Evolutionary conservation across 2,329 filamentous ascomycete species (phyloP).

Genomic region (Fulvia fulva): DNA sequence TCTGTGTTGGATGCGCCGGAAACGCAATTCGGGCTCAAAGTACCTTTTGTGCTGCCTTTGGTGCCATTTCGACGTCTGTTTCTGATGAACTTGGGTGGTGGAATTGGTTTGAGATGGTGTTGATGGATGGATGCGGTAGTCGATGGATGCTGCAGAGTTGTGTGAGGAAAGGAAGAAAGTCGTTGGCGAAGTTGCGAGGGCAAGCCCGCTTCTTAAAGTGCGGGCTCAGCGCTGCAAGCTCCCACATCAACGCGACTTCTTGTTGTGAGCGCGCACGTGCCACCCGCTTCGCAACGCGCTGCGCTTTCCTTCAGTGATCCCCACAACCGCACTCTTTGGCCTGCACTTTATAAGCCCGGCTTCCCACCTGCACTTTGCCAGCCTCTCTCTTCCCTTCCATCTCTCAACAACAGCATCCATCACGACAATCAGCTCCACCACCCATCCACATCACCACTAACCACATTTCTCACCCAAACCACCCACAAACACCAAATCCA

Average conservation of each 20-base stretch:
- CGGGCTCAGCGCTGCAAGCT: conserved; percentile 9
- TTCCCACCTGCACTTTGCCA: conserved; percentile 4
- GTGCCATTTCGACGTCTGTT: conserved; percentile 71
- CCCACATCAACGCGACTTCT: conserved; percentile 9
- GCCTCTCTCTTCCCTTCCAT: conserved; percentile 32
- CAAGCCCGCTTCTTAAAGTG: conserved; percentile 17
- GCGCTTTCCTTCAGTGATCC: conserved; percentile 10
- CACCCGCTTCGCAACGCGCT: not conserved
- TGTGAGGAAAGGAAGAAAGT: conserved; percentile 36
- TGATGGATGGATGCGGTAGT: conserved; percentile 30
- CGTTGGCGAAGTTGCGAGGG: conserved; percentile 18
- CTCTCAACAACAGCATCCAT: conserved; percentile 39
- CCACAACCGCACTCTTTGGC: conserved; percentile 11
- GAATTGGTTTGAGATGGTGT: conserved; percentile 30
- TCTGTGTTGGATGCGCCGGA: conserved; percentile 10
- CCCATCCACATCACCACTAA: conserved; percentile 17
- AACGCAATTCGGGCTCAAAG: conserved; percentile 5
- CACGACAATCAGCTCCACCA: conserved; percentile 24
- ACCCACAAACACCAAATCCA: conserved; percentile 39
- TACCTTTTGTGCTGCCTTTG: conserved; percentile 87
- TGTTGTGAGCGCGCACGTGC: conserved; percentile 9
- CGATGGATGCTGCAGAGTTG: conserved; percentile 32
- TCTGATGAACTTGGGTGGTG: conserved; percentile 27
- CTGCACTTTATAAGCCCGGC: conserved; percentile 17
- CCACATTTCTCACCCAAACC: conserved; percentile 28